These are phyloP conservation scores for Chlamydomonas applanata DNA, from an alignment of 139 green algal species.

Conservation along the genomic window DNA sequence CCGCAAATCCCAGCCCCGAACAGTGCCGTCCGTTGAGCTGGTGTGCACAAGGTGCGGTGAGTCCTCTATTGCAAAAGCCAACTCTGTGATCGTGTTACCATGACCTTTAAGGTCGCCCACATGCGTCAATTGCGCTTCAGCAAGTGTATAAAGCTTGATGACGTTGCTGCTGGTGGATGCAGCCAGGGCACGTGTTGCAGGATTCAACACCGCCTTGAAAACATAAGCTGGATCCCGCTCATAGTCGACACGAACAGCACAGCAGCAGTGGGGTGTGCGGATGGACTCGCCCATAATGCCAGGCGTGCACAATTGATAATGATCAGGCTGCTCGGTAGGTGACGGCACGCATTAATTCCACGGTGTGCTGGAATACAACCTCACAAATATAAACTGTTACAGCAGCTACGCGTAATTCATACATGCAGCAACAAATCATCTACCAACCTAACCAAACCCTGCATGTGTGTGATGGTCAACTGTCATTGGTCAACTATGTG, in stretches of 20 bases:
- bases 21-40: slow-evolving; percentile 55
- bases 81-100: slow-evolving; percentile 39
- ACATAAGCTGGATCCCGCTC: slow-evolving; percentile 65
- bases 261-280: slow-evolving; percentile 29
- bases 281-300: no score
- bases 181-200: slow-evolving; percentile 21
- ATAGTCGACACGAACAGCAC: slow-evolving; percentile 44
- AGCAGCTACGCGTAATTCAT: no score
- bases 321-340: no score
- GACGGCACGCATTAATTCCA: no score
- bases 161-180: slow-evolving; percentile 54
- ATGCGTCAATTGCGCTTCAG: slow-evolving; percentile 35
- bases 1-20: slow-evolving; percentile 67
- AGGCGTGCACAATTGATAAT: no score
- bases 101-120: slow-evolving; percentile 54
- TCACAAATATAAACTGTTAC: no score
- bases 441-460: no score
- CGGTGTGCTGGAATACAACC: no score
- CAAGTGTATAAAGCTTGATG: slow-evolving; percentile 56
- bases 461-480: no score
- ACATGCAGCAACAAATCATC: no score
- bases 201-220: slow-evolving; percentile 41
- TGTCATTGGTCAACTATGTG: no score
- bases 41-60: slow-evolving; percentile 50
- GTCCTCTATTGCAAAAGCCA: slow-evolving; percentile 35